phyloP scores from a whole-genome alignment of 441 rosid species.

The Adansonia rubrostipa region DNA sequence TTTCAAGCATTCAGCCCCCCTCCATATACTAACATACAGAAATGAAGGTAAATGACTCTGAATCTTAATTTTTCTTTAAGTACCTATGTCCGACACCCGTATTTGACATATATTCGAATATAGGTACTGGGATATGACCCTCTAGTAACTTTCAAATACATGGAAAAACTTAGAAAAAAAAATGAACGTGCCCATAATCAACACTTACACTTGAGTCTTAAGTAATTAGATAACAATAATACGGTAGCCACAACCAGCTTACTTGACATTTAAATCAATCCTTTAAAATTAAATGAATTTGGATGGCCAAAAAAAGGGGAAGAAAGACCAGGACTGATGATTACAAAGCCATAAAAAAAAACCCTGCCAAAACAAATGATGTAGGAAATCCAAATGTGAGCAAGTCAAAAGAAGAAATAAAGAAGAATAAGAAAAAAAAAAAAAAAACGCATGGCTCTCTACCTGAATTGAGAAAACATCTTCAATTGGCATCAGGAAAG shows the following conservation, averaged over 20 bases:
- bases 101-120: too few species aligned
- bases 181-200: too few species aligned
- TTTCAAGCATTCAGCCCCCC: background rate
- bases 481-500: slow-evolving; percentile 97
- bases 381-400: background rate
- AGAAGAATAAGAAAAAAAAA: background rate
- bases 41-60: background rate
- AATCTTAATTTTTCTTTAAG: too few species aligned
- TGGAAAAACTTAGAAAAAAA: too few species aligned
- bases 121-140: too few species aligned
- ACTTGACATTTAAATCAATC: background rate
- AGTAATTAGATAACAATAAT: background rate
- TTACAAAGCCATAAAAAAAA: background rate
- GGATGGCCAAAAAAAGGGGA: background rate
- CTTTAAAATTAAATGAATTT: background rate
- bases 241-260: background rate
- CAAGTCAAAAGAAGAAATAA: background rate
- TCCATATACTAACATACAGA: background rate
- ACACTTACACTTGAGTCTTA: too few species aligned
- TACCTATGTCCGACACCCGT: too few species aligned
- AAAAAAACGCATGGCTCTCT: background rate
- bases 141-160: too few species aligned
- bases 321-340: background rate
- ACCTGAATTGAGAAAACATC: slow-evolving; percentile 99
- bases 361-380: background rate